Percentiles rank a stretch among this genome's conserved stretches.
Evolutionary conservation across 306 rosid genomes (phyloP).

Genomic region (Fragaria nilgerrensis): DNA sequence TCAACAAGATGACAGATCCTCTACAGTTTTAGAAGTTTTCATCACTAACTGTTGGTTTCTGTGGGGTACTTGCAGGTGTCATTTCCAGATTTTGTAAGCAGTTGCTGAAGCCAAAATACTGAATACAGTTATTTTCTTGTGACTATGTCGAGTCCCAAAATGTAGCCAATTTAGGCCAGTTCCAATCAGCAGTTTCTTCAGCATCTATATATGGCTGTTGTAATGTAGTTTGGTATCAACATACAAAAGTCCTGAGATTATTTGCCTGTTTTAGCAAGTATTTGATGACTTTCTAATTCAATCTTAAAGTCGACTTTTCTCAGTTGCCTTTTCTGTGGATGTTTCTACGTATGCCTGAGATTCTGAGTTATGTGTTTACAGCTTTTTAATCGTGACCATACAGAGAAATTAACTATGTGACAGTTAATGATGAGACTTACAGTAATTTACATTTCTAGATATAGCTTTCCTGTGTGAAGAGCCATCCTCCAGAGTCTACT

Average conservation of each 20-base stretch:
- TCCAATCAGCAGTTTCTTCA: constrained; percentile 4
- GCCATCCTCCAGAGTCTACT: background rate
- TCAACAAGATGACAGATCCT: constrained; percentile 8
- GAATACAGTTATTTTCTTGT: constrained; percentile 1
- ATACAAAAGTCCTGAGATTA: background rate
- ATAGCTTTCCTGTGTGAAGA: background rate
- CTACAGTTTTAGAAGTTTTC: background rate
- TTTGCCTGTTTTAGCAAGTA: background rate
- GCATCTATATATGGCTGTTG: background rate
- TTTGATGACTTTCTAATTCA: constrained; percentile 1
- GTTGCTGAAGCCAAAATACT: constrained; percentile 18
- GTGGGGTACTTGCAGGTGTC: constrained; percentile 67
- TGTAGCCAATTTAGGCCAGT: background rate
- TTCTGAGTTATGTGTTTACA: background rate
- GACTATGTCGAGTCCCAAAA: constrained; percentile 12
- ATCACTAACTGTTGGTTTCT: constrained; percentile 24
- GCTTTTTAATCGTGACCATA: background rate
- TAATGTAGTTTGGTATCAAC: background rate
- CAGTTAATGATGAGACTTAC: background rate
- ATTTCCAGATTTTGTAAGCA: constrained; percentile 68
- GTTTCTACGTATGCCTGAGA: background rate
- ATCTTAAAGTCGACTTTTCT: background rate
- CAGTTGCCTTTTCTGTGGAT: background rate
- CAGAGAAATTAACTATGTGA: background rate
- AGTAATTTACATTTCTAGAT: background rate